These are phyloP conservation scores for Quercus rubra DNA, from an alignment of 306 rosid genomes.

Conservation along the genomic window DNA sequence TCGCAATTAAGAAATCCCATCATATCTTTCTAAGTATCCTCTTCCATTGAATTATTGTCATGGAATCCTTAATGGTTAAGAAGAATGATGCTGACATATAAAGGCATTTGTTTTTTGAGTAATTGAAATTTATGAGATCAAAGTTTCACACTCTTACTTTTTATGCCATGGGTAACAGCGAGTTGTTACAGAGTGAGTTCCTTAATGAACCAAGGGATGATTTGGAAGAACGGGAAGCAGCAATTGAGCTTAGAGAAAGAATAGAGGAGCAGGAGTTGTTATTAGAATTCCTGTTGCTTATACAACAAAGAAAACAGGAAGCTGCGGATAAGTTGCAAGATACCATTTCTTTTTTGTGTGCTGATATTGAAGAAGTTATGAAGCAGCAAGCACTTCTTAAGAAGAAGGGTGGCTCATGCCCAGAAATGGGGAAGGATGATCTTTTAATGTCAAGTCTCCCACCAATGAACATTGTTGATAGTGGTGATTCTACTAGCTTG, in stretches of 20 bases:
- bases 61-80: conserved; percentile 6
- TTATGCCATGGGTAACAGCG: conserved; percentile 55
- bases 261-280: conserved; percentile 84
- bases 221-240: conserved; percentile 84
- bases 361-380: conserved; percentile 80
- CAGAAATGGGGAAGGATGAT: conserved; percentile 46
- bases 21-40: background rate
- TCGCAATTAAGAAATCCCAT: background rate
- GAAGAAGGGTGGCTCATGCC: conserved; percentile 42
- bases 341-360: conserved; percentile 75
- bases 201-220: conserved; percentile 80
- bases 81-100: background rate
- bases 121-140: background rate
- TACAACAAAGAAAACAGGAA: conserved; percentile 78
- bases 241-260: conserved; percentile 69
- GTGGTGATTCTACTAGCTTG: conserved; percentile 49
- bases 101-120: background rate
- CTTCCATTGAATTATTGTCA: conserved; percentile 10
- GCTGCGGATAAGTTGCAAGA: conserved; percentile 74
- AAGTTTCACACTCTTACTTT: conserved; percentile 17
- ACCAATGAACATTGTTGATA: conserved; percentile 41
- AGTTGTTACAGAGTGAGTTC: conserved; percentile 77
- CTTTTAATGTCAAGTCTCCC: conserved; percentile 59
- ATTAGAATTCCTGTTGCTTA: conserved; percentile 75
- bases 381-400: conserved; percentile 60